Base-by-base conservation (phyloP, 2,329 filamentous ascomycete species). In the Phyllosticta paracitricarpa region DNA sequence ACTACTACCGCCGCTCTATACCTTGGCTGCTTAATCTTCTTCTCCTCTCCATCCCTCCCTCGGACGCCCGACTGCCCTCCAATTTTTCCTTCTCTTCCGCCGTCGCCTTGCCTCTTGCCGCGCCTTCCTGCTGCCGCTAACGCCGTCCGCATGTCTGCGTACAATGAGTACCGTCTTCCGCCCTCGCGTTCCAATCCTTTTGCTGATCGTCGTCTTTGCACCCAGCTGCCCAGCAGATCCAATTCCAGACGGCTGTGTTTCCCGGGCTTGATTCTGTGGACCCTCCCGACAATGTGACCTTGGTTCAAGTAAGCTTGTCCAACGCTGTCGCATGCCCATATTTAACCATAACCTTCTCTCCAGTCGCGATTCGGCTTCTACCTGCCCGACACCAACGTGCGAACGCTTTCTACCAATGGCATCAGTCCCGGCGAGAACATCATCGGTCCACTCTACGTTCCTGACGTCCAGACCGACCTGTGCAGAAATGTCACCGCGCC, bases 401-500 rank as follows among this genome's bases (percentile, higher is more conserved):
- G 86, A 54, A 95, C 90, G 0, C 79, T 97, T 14, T 89, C 89
- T 2, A 84, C 82, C 33, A 88, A 84, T 63, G 85, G 84, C 70
- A 80, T 84, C 58, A 79, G 82, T 33, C 73, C 79, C 51, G 83
- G 86, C 65, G 82, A 82, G 60, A 77, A 84, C 59, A 84, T 94
- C 40, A 82, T 84, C 65, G 93, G 93, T 64, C 82, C 97, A 17
- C 81, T 97, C 62, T 97, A 94, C 72, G 88, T 96, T 2, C 94
- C 93, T 4, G 83, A 86, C 63, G 79, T 96, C 51, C 71, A 69
- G 10, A 71, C 79, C 61, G 81, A 87, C 64, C 75, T 79, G 0
- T 97, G 92, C 76, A 79, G 80, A 69, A 77, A 84, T 17, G 74
- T 82, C 55, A 84, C 87, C 52, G 80, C 80, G 51, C 73, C 81